Conservation (phyloP, 2,329 filamentous ascomycete species). For the Xylariaceae sp. region DNA sequence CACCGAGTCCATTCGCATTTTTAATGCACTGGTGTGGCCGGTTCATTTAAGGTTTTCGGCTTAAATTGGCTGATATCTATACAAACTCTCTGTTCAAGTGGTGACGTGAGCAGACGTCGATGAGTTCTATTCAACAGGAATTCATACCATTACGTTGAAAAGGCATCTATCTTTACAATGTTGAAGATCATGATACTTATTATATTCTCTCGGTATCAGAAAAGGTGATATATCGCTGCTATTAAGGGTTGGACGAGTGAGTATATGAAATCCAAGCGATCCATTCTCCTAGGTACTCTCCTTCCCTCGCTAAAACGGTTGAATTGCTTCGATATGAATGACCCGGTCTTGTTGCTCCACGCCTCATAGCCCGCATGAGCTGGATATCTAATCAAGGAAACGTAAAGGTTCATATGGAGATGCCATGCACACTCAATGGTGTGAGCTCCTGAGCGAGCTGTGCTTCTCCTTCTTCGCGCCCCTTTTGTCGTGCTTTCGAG, state of each 20-base stretch:
- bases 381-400: not conserved
- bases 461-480: slow-evolving; percentile 15
- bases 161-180: too few species aligned
- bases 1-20: not conserved
- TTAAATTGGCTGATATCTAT: too few species aligned
- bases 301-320: not conserved
- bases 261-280: not conserved
- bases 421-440: not conserved
- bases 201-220: too few species aligned
- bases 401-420: too few species aligned
- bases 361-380: not conserved
- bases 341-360: not conserved
- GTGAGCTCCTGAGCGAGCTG: slow-evolving; percentile 9
- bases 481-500: slow-evolving; percentile 12
- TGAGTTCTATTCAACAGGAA: too few species aligned
- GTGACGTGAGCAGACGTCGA: not conserved
- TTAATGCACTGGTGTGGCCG: not conserved
- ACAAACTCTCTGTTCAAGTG: not conserved
- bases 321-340: not conserved
- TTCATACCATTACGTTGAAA: too few species aligned
- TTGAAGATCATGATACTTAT: too few species aligned
- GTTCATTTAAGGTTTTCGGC: too few species aligned
- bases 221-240: too few species aligned
- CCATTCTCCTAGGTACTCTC: not conserved
- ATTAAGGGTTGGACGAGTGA: too few species aligned